Conservation (phyloP, 2,329 filamentous ascomycete genomes). For the Claviceps humidiphila region DNA sequence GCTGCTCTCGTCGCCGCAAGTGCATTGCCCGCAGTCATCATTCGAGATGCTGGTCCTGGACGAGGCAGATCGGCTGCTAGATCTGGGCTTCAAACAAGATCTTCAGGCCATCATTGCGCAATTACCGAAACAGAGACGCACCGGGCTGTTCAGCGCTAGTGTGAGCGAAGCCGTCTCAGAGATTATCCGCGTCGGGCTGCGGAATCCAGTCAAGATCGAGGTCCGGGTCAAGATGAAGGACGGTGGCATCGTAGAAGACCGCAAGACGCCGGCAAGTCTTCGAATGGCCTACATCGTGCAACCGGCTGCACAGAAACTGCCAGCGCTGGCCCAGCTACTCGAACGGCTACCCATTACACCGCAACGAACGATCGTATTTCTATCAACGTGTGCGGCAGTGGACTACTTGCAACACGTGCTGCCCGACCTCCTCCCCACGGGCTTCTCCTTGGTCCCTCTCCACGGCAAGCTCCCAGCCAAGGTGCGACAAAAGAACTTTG, state of each 20-base stretch:
- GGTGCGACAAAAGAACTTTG: constrained; percentile 79
- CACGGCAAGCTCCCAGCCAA: constrained; percentile 88
- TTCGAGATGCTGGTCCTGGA: constrained; percentile 91
- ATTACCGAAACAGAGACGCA: constrained; percentile 84
- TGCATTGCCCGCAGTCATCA: constrained; percentile 74
- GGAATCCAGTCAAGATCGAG: constrained; percentile 89
- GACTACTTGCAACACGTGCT: constrained; percentile 85
- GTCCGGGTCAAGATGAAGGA: constrained; percentile 73
- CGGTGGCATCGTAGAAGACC: constrained; percentile 59
- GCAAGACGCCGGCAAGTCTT: constrained; percentile 81
- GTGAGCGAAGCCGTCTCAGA: constrained; percentile 93
- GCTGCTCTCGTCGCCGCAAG: constrained; percentile 71
- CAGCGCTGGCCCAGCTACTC: constrained; percentile 58
- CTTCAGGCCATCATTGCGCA: constrained; percentile 72
- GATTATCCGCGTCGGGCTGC: constrained; percentile 78
- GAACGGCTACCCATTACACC: constrained; percentile 57
- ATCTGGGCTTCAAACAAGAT: constrained; percentile 88
- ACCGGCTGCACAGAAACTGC: constrained; percentile 67
- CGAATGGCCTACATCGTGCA: constrained; percentile 75
- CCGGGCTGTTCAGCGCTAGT: constrained; percentile 86
- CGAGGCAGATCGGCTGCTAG: constrained; percentile 83
- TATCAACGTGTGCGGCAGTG: constrained; percentile 87
- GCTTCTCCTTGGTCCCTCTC: constrained; percentile 61
- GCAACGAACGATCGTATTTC: constrained; percentile 77
- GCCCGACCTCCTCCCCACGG: constrained; percentile 53